Evolutionary conservation across 2,329 filamentous ascomycete species (phyloP).

Genomic region (Exophiala calicioides): DNA sequence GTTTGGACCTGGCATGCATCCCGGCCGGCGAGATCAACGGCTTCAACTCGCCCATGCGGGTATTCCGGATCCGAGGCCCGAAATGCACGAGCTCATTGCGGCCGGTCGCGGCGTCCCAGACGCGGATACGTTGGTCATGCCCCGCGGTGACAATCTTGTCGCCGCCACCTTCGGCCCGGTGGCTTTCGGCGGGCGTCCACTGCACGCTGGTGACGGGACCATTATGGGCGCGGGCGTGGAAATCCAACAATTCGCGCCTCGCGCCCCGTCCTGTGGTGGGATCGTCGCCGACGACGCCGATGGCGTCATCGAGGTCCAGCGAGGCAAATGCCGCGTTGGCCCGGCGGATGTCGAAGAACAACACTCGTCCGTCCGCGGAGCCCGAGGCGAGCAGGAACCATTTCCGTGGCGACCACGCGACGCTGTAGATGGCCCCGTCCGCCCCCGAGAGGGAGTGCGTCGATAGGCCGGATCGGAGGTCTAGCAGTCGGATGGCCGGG

Average conservation of each 20-base stretch:
- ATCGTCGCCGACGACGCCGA: constrained; percentile 59
- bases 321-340: constrained; percentile 74
- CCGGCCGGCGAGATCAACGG: constrained; percentile 66
- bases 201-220: constrained; percentile 81
- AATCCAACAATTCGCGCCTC: constrained; percentile 41
- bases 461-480: constrained; percentile 77
- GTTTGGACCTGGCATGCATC: constrained; percentile 59
- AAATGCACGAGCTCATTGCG: constrained; percentile 89
- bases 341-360: constrained; percentile 84
- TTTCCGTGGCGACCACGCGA: constrained; percentile 78
- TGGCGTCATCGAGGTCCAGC: constrained; percentile 79
- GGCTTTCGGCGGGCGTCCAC: constrained; percentile 85
- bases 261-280: constrained; percentile 21
- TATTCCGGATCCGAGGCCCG: constrained; percentile 77
- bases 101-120: constrained; percentile 80
- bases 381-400: constrained; percentile 75
- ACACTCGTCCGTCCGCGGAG: constrained; percentile 78
- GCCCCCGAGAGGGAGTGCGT: constrained; percentile 72
- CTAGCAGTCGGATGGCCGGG: constrained; percentile 78
- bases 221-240: constrained; percentile 65
- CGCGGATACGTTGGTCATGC: constrained; percentile 78
- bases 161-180: too few species aligned
- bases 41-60: constrained; percentile 53
- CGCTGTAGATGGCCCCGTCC: constrained; percentile 64
- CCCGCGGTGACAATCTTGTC: constrained; percentile 75